Conservation (phyloP, 1,284 basidiomycete genomes). For the Coriolopsis trogii region DNA sequence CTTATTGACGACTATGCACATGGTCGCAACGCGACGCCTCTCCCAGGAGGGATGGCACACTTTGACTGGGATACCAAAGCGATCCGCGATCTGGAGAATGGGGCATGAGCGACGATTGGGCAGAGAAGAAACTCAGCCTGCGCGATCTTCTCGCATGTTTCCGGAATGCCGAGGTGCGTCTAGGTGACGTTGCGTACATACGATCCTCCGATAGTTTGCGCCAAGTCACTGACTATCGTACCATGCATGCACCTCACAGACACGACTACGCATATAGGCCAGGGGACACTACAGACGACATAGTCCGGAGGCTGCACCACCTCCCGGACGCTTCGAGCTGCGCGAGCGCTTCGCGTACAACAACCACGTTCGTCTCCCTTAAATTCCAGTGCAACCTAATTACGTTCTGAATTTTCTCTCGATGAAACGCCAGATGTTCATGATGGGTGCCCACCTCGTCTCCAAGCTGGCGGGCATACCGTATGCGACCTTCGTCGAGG, state of each 20-base stretch:
- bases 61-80: constrained; percentile 40
- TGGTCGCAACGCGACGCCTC: constrained; percentile 22
- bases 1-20: constrained; percentile 27
- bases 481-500: constrained; percentile 33
- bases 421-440: too few relatives aligned
- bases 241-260: too few relatives aligned
- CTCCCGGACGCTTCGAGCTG: constrained; percentile 42
- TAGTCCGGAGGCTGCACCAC: constrained; percentile 35
- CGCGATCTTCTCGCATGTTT: constrained; percentile 32
- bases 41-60: constrained; percentile 10
- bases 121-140: constrained; percentile 37
- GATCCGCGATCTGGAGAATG: constrained; percentile 44
- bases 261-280: constrained; percentile 40
- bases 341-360: constrained; percentile 46
- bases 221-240: too few relatives aligned
- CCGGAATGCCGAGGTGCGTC: constrained; percentile 21
- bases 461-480: constrained; percentile 35
- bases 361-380: constrained; percentile 42
- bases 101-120: constrained; percentile 30
- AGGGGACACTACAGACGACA: constrained; percentile 30
- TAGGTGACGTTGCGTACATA: too few relatives aligned
- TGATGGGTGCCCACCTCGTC: constrained; percentile 34
- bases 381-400: too few relatives aligned
- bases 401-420: too few relatives aligned
- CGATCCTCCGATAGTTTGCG: too few relatives aligned